phyloP scores from a whole-genome alignment of 306 rosid genomes.

The Rosa rugosa region DNA sequence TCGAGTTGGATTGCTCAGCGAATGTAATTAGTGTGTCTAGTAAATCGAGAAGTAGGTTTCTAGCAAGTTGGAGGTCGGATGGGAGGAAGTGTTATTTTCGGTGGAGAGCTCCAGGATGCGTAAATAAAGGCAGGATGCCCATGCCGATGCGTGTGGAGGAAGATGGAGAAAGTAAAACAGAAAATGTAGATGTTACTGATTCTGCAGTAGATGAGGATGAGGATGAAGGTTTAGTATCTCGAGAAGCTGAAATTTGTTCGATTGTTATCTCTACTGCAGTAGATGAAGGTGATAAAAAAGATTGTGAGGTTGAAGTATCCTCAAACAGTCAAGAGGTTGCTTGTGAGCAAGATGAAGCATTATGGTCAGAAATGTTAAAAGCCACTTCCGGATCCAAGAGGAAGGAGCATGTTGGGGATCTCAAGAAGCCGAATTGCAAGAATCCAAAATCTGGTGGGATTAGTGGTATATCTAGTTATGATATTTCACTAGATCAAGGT shows the following conservation, averaged over 20 bases:
- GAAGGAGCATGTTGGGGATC: not conserved
- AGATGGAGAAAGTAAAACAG: constrained; percentile 45
- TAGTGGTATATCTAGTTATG: not conserved
- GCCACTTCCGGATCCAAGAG: not conserved
- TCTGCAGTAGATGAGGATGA: constrained; percentile 43
- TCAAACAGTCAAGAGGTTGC: not conserved
- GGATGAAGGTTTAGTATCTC: constrained; percentile 33
- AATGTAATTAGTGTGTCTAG: constrained; percentile 33
- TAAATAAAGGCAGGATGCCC: constrained; percentile 74
- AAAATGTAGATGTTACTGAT: constrained; percentile 34
- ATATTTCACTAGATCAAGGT: not conserved
- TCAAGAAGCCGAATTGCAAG: constrained; percentile 9
- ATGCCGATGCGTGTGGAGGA: constrained; percentile 47
- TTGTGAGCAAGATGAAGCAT: not conserved
- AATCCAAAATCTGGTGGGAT: not conserved
- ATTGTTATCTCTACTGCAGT: constrained; percentile 27
- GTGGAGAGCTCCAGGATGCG: constrained; percentile 84
- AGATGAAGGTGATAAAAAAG: constrained; percentile 36
- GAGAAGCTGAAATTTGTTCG: constrained; percentile 45
- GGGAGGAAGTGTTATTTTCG: constrained; percentile 85
- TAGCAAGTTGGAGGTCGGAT: constrained; percentile 67
- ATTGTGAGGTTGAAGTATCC: constrained; percentile 37
- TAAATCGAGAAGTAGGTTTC: constrained; percentile 54
- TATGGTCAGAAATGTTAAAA: not conserved
- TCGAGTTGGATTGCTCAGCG: constrained; percentile 71